Percentiles rank a stretch among this genome's conserved stretches.
These are phyloP conservation scores for Solanum appendiculatum DNA, from an alignment of 257 asterid species.

Conservation along the genomic window DNA sequence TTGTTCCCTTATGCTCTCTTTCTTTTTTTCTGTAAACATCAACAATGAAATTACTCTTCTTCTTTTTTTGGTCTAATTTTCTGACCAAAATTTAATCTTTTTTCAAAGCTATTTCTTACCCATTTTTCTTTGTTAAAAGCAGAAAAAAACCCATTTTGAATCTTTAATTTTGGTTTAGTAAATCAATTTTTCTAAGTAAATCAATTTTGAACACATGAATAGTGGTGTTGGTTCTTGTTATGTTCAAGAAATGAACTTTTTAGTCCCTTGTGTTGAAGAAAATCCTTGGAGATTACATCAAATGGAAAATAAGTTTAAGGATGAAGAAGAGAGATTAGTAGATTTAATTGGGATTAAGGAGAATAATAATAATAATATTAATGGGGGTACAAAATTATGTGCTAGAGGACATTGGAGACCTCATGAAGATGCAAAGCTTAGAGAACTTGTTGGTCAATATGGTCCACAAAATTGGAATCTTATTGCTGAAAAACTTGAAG, in stretches of 20 bases:
- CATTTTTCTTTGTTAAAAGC: neutral
- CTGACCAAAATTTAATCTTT: neutral
- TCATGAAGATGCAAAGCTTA: slow-evolving; percentile 26
- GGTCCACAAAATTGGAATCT: slow-evolving; percentile 37
- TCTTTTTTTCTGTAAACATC: neutral
- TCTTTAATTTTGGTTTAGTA: neutral
- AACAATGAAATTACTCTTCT: neutral
- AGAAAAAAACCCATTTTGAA: neutral
- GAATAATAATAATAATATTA: neutral
- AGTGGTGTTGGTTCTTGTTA: neutral
- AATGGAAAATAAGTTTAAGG: neutral
- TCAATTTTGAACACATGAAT: neutral
- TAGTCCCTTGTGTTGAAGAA: neutral
- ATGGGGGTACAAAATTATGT: neutral
- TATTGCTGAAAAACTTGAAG: slow-evolving; percentile 26
- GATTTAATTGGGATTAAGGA: neutral
- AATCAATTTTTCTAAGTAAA: neutral
- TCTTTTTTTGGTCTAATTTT: neutral
- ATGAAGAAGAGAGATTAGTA: neutral
- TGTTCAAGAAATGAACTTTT: neutral
- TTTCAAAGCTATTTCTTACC: neutral
- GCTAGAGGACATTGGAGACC: slow-evolving; percentile 34
- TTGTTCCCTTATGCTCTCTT: neutral
- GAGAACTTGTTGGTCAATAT: slow-evolving; percentile 15
- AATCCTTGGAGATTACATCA: neutral